phyloP scores from a whole-genome alignment of 352 stramenopile species.

The Ophiocytium majus region DNA sequence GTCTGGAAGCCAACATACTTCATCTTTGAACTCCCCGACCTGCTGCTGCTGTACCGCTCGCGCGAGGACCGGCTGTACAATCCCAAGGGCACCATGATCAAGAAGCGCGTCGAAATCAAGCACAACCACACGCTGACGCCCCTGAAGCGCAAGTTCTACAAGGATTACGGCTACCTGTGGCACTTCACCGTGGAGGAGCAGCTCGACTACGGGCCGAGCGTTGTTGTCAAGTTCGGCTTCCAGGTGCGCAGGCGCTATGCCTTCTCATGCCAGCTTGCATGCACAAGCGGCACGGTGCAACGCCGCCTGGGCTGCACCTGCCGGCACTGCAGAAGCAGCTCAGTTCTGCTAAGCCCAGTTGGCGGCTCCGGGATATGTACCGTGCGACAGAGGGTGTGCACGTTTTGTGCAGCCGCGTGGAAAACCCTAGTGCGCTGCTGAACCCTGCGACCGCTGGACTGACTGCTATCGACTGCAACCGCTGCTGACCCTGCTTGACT shows the following conservation, averaged over 20 bases:
- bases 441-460: too few relatives aligned
- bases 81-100: conserved; percentile 45
- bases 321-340: too few relatives aligned
- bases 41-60: conserved; percentile 57
- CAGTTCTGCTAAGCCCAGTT: too few relatives aligned
- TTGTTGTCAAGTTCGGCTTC: conserved; percentile 73
- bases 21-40: conserved; percentile 53
- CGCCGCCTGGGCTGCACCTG: too few relatives aligned
- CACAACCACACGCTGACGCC: conserved; percentile 54
- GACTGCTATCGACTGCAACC: too few relatives aligned
- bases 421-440: too few relatives aligned
- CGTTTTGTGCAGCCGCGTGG: too few relatives aligned
- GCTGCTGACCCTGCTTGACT: too few relatives aligned
- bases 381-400: too few relatives aligned
- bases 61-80: conserved; percentile 55
- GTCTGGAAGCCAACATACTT: conserved; percentile 57
- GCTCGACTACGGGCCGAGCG: conserved; percentile 77
- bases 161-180: conserved; percentile 60
- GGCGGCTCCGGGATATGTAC: too few relatives aligned
- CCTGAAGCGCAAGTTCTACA: conserved; percentile 56
- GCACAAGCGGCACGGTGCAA: too few relatives aligned
- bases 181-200: conserved; percentile 78
- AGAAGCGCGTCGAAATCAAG: conserved; percentile 58
- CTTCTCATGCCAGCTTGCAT: too few relatives aligned
- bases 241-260: conserved; percentile 26